Percentiles rank a stretch among this genome's conserved stretches.
These are phyloP conservation scores for Bryoerythrophyllum caledonicum DNA, from an alignment of 225 moss, liverwort and hornwort species.

Conservation along the genomic window DNA sequence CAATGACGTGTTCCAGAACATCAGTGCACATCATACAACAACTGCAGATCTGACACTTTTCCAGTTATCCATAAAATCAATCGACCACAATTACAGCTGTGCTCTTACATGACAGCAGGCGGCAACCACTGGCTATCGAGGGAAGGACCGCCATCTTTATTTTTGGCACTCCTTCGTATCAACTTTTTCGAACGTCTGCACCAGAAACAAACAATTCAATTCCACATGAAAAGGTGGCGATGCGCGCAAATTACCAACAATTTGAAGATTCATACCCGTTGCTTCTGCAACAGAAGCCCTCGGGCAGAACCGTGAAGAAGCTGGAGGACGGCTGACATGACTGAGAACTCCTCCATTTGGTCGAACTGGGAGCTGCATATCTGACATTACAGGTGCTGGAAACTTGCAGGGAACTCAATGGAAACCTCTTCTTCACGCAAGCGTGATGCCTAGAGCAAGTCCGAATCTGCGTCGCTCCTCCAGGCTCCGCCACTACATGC, in stretches of 20 bases:
- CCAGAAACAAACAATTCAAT: slow-evolving; percentile 14
- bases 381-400: slow-evolving; percentile 4
- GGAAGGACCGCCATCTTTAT: slow-evolving; percentile 33
- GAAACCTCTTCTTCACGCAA: slow-evolving; percentile 18
- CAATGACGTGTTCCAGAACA: background rate
- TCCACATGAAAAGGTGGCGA: background rate
- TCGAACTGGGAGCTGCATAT: background rate
- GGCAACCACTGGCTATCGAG: slow-evolving; percentile 37
- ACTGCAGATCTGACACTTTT: background rate
- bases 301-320: slow-evolving; percentile 38
- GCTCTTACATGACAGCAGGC: slow-evolving; percentile 35
- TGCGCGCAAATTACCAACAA: background rate
- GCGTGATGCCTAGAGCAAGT: slow-evolving; percentile 22
- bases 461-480: slow-evolving; percentile 12
- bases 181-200: slow-evolving; percentile 36
- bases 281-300: too few species aligned
- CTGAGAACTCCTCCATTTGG: slow-evolving; percentile 6
- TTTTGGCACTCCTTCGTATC: slow-evolving; percentile 32
- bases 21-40: background rate
- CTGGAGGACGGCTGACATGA: slow-evolving; percentile 27
- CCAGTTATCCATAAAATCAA: background rate
- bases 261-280: slow-evolving; percentile 22
- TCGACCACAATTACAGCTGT: background rate
- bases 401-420: slow-evolving; percentile 27
- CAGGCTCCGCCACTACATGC: slow-evolving; percentile 23